A percentile compares a stretch with the other conserved stretches of the same genome.
These are phyloP conservation scores for Heritiera littoralis DNA, from an alignment of 345 rosid genomes.

Conservation along the genomic window DNA sequence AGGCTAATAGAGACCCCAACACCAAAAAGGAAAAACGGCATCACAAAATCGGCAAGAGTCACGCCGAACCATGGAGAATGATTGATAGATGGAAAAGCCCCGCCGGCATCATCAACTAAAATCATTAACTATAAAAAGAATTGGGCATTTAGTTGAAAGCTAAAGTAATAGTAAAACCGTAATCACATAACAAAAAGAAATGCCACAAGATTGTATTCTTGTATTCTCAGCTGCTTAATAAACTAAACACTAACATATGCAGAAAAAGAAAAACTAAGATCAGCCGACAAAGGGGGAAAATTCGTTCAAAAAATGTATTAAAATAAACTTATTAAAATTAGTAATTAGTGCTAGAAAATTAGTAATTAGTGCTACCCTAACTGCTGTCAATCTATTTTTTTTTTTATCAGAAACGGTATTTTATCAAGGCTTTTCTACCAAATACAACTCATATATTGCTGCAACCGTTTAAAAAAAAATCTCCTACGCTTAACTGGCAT, in stretches of 20 bases:
- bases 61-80: conserved; percentile 68
- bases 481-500: not conserved
- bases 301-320: not conserved
- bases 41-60: conserved; percentile 63
- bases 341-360: no score
- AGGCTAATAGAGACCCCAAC: conserved; percentile 57
- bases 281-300: not conserved
- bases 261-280: not conserved
- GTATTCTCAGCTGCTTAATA: not conserved
- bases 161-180: not conserved
- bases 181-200: not conserved
- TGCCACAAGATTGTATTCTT: not conserved
- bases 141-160: not conserved
- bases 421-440: not conserved
- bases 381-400: no score
- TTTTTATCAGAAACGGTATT: not conserved
- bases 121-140: conserved; percentile 52
- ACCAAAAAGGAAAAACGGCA: conserved; percentile 61
- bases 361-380: no score
- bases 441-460: not conserved
- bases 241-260: not conserved
- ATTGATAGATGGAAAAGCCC: conserved; percentile 59
- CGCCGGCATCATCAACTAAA: conserved; percentile 65
- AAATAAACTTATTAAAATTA: not conserved
- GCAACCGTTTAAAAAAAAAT: not conserved